Percentiles rank a stretch among this genome's conserved stretches.
These are phyloP conservation scores for Tilletia caries DNA, from an alignment of 1,284 basidiomycete genomes.

Conservation along the genomic window DNA sequence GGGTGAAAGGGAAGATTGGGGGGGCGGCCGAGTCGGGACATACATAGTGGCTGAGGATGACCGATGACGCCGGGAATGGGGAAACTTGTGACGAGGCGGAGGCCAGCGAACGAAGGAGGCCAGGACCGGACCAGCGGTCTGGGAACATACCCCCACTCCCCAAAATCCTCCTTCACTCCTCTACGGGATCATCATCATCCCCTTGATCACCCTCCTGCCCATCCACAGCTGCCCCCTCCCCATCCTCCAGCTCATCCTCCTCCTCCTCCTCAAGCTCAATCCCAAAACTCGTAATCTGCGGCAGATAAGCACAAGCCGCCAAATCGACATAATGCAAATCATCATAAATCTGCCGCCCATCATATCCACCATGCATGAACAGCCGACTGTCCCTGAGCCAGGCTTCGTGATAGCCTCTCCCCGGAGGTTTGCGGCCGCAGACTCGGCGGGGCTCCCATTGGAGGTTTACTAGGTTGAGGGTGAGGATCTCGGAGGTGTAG, in stretches of 20 bases:
- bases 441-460: conserved; percentile 66
- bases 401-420: conserved; percentile 77
- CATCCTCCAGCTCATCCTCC: conserved; percentile 1
- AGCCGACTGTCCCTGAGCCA: conserved; percentile 77
- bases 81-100: too few relatives aligned
- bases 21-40: too few relatives aligned
- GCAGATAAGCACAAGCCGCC: conserved; percentile 82
- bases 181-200: too few relatives aligned
- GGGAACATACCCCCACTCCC: too few relatives aligned
- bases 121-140: too few relatives aligned
- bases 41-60: too few relatives aligned
- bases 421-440: conserved; percentile 66
- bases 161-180: too few relatives aligned
- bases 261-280: conserved; percentile 56
- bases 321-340: conserved; percentile 81
- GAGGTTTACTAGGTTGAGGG: conserved; percentile 59
- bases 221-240: too few relatives aligned
- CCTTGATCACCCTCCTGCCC: too few relatives aligned
- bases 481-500: conserved; percentile 73
- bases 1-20: too few relatives aligned
- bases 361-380: conserved; percentile 83
- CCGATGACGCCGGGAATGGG: too few relatives aligned
- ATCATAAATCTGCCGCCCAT: conserved; percentile 74
- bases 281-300: conserved; percentile 77
- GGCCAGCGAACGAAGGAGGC: too few relatives aligned